phyloP scores from a whole-genome alignment of 2,329 filamentous ascomycete genomes.

The Colletotrichum abscissum region DNA sequence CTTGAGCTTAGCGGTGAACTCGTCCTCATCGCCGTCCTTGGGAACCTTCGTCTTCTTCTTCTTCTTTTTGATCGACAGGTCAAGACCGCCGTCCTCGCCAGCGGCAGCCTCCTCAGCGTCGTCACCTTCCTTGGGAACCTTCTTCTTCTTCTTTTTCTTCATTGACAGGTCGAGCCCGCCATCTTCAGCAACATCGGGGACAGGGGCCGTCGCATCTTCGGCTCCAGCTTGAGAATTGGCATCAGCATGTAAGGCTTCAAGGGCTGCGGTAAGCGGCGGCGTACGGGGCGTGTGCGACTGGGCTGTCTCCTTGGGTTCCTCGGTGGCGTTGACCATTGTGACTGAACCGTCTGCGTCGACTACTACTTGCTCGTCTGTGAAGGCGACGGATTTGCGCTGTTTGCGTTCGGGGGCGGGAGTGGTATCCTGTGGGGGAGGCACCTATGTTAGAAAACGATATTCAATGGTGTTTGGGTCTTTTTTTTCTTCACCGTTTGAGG shows the following conservation, averaged over 20 bases:
- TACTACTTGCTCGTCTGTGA: slow-evolving; percentile 87
- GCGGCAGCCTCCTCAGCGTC: slow-evolving; percentile 59
- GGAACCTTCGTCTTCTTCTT: slow-evolving; percentile 75
- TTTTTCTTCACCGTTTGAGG: not conserved
- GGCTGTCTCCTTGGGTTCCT: slow-evolving; percentile 83
- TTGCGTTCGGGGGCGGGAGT: slow-evolving; percentile 65
- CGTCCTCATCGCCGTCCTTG: slow-evolving; percentile 73
- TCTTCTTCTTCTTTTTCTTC: slow-evolving; percentile 85
- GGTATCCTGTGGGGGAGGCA: slow-evolving; percentile 25
- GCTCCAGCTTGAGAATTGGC: slow-evolving; percentile 54
- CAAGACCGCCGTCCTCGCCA: slow-evolving; percentile 63
- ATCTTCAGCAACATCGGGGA: slow-evolving; percentile 68
- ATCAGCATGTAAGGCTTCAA: slow-evolving; percentile 65
- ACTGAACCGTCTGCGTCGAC: slow-evolving; percentile 92
- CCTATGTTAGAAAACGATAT: slow-evolving; percentile 24
- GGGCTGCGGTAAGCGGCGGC: slow-evolving; percentile 67
- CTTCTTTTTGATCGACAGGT: slow-evolving; percentile 82
- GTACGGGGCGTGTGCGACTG: slow-evolving; percentile 81
- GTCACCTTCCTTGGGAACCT: slow-evolving; percentile 64
- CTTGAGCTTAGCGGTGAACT: slow-evolving; percentile 70
- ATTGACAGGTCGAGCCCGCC: slow-evolving; percentile 62
- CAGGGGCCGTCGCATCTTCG: slow-evolving; percentile 47
- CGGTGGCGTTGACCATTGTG: slow-evolving; percentile 77
- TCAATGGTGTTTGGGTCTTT: not conserved
- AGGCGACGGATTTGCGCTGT: slow-evolving; percentile 92